A percentile compares a stretch with the other conserved stretches of the same genome.
Conservation (phyloP, 73 alveolate genomes). For the Paramecium caudatum region DNA sequence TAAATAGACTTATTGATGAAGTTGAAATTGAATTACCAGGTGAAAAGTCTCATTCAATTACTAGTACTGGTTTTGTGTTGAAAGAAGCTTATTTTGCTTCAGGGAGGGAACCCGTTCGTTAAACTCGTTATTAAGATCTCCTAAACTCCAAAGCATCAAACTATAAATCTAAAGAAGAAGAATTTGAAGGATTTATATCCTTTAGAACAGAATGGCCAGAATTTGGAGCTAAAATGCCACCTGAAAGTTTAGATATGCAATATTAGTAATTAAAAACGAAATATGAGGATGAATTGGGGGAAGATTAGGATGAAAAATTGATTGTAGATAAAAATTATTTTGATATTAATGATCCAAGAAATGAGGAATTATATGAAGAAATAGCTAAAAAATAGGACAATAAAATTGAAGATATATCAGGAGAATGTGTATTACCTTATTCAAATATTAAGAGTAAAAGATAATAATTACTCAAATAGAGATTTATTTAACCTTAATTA, state of each 20-base stretch:
- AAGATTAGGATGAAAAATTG: slow-evolving; percentile 83
- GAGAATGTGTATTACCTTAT: slow-evolving; percentile 90
- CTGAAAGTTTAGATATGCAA: slow-evolving; percentile 76
- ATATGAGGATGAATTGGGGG: slow-evolving; percentile 83
- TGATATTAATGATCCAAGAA: slow-evolving; percentile 99
- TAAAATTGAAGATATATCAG: slow-evolving; percentile 81
- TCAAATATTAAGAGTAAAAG: slow-evolving; percentile 82
- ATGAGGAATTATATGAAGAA: slow-evolving; percentile 87
- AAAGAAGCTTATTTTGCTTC: slow-evolving; percentile 83
- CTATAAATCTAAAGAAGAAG: not conserved
- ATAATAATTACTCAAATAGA: slow-evolving; percentile 81
- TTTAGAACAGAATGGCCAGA: slow-evolving; percentile 99
- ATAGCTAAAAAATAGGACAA: slow-evolving; percentile 87
- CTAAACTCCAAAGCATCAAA: not conserved
- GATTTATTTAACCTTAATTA: slow-evolving; percentile 81
- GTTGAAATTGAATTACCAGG: slow-evolving; percentile 98
- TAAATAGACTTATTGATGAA: slow-evolving; percentile 82
- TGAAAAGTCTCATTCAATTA: slow-evolving; percentile 91
- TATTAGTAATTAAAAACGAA: slow-evolving; percentile 50
- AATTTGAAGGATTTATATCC: slow-evolving; percentile 87
- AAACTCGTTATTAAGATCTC: slow-evolving; percentile 54
- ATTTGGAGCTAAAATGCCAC: slow-evolving; percentile 98
- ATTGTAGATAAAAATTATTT: slow-evolving; percentile 84
- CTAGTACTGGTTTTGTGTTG: slow-evolving; percentile 91
- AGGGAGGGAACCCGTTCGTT: slow-evolving; percentile 67